Base-by-base conservation (phyloP, 225 moss, liverwort and hornwort species). In the Pseudoscleropodium purum region DNA sequence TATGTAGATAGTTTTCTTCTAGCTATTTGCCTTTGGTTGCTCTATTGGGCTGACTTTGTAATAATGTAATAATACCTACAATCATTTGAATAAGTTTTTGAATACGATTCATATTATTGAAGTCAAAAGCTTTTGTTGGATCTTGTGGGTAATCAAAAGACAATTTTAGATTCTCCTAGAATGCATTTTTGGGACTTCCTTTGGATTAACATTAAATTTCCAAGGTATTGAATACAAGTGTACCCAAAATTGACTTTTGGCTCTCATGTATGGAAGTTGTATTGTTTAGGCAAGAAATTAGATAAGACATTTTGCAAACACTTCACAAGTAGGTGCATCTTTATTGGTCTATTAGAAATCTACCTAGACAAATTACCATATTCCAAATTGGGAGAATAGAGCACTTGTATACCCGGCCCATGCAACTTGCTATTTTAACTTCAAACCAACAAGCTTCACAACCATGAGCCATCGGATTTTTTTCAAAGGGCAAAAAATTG, bases 381-480 rank as follows among this genome's bases (percentile, higher is more conserved):
- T 11, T 75, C 0, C 0, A 18, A 26, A 41, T 41, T 75, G 18
- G 2, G 4, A 75, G 2, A 30, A 10, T 18, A 15, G 18, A 75
- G 10, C 5, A 75, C 3, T 47, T 45, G 18, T 74, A 4, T 73
- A 8, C 4, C 2, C 6, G 0, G 18, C 2, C 7, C 6, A 4
- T 30, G 45, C 17, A 74, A 45, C 29, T 43, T 74, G 2, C 7
- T 27, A 74, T 74, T 74, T 29, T 45, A 29, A 45, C 45, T 74
- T 74, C 45, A 74, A 45, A 43, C 16, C 43, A 73, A 16, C 9
- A 73, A 43, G 27, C 29, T 7, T 74, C 10, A 15, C 2, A 43
- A 2, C 9, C 10, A 47, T 47, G 47, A 47, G 47, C 47, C 5
- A 73, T 56, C 19, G 4, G 7, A 15, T 8, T 27, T 72, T 72